phyloP scores from a whole-genome alignment of 2,329 filamentous ascomycete species.

The Cladosporium sp. region DNA sequence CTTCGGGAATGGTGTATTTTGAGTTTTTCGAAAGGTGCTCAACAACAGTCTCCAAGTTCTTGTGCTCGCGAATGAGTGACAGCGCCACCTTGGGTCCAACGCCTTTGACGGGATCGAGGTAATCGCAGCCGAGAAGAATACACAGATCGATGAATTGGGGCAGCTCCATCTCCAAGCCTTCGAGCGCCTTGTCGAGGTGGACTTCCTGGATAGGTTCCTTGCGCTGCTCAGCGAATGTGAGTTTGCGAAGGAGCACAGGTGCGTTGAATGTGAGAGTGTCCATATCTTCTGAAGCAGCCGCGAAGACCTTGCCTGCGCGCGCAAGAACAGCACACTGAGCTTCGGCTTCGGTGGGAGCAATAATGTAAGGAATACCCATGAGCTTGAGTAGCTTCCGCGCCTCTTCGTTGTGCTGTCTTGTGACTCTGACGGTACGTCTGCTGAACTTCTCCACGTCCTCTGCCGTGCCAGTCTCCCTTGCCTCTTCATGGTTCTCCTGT shows the following conservation, averaged over 20 bases:
- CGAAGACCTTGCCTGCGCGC: conserved; percentile 90
- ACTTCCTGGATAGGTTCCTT: conserved; percentile 99
- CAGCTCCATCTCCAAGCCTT: conserved; percentile 83
- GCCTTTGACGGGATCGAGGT: conserved; percentile 94
- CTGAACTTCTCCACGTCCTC: conserved; percentile 99
- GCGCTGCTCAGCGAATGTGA: conserved; percentile 95
- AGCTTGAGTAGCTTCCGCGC: conserved; percentile 87
- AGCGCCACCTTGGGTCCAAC: conserved; percentile 88
- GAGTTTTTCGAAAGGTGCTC: conserved; percentile 74
- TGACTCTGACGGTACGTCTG: conserved; percentile 86
- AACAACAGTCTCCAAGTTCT: conserved; percentile 81
- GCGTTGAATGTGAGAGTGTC: conserved; percentile 95
- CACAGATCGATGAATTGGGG: conserved; percentile 95
- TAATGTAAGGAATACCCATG: conserved; percentile 94
- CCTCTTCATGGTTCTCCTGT: conserved; percentile 85
- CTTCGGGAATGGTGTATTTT: conserved; percentile 86
- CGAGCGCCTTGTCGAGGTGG: conserved; percentile 79
- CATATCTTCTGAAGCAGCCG: conserved; percentile 97
- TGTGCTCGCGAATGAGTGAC: conserved; percentile 91
- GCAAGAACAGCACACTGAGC: conserved; percentile 93
- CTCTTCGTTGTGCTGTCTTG: conserved; percentile 94
- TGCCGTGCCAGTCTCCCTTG: conserved; percentile 94
- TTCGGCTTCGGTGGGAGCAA: conserved; percentile 95
- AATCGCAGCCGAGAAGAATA: conserved; percentile 96
- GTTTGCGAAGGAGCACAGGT: conserved; percentile 84